These are phyloP conservation scores for Sclerotinia glacialis DNA, from an alignment of 2,329 filamentous ascomycete genomes.

Conservation along the genomic window DNA sequence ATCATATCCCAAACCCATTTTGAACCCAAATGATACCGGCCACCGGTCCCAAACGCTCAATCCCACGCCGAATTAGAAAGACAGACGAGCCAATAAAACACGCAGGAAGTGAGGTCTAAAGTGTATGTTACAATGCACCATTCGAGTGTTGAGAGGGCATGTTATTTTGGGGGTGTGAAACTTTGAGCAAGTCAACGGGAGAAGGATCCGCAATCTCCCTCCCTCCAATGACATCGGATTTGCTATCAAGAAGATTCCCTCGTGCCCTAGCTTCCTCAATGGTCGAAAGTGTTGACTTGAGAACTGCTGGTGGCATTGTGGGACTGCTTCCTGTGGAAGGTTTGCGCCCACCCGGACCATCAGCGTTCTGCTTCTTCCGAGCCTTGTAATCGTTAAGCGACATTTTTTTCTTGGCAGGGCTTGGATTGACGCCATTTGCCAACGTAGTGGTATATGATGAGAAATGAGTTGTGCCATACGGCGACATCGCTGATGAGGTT, in stretches of 20 bases:
- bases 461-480: slow-evolving; percentile 45
- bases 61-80: slow-evolving; percentile 31
- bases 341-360: slow-evolving; percentile 29
- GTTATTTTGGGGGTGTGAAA: slow-evolving; percentile 25
- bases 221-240: slow-evolving; percentile 39
- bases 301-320: slow-evolving; percentile 35
- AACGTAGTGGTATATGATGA: slow-evolving; percentile 46
- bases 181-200: slow-evolving; percentile 20
- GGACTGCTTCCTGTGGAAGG: slow-evolving; percentile 36
- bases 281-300: slow-evolving; percentile 43
- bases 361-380: slow-evolving; percentile 43
- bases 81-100: slow-evolving; percentile 28
- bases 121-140: slow-evolving; percentile 42
- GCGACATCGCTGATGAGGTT: slow-evolving; percentile 49
- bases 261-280: slow-evolving; percentile 45
- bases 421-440: slow-evolving; percentile 48
- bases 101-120: slow-evolving; percentile 33
- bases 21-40: slow-evolving; percentile 26
- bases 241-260: slow-evolving; percentile 36
- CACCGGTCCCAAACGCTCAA: slow-evolving; percentile 27
- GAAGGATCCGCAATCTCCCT: slow-evolving; percentile 38
- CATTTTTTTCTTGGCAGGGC: slow-evolving; percentile 61
- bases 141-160: slow-evolving; percentile 30
- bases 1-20: slow-evolving; percentile 33
- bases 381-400: slow-evolving; percentile 65